A percentile compares a stretch with the other conserved stretches of the same genome.
Evolutionary conservation across 352 stramenopile species (phyloP).

Genomic region (Phytopythium boreale): DNA sequence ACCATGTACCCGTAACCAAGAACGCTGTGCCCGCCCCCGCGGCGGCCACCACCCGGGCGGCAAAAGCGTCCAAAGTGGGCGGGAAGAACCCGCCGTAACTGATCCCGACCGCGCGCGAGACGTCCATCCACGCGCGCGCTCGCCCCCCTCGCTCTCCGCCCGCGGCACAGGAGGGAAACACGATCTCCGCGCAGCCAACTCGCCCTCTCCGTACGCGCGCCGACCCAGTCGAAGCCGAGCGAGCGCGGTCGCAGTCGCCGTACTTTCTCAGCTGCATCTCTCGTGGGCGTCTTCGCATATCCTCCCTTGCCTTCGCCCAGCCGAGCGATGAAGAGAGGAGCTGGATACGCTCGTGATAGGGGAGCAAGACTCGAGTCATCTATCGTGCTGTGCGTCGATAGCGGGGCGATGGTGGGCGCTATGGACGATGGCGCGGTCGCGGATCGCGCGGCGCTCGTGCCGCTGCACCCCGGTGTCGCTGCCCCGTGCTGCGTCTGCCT

Average conservation of each 20-base stretch:
- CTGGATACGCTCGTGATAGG: too few relatives aligned
- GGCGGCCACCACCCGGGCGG: not conserved
- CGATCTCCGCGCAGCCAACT: not conserved
- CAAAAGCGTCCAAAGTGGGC: not conserved
- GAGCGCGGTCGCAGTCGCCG: not conserved
- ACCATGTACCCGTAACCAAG: not conserved
- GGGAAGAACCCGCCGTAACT: not conserved
- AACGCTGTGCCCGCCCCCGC: too few relatives aligned
- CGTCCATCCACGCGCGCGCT: not conserved
- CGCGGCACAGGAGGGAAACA: not conserved
- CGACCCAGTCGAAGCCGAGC: not conserved
- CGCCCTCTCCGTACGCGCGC: not conserved
- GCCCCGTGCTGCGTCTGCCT: slow-evolving; percentile 71
- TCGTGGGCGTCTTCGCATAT: not conserved
- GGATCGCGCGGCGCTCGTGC: slow-evolving; percentile 1
- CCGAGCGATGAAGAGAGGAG: not conserved
- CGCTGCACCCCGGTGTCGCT: not conserved
- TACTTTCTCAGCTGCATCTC: not conserved
- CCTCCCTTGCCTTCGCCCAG: not conserved
- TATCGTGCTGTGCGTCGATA: not conserved
- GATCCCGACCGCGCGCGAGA: not conserved
- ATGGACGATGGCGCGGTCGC: not conserved
- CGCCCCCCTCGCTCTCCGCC: not conserved
- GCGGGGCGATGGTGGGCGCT: not conserved
- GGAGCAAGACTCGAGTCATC: not conserved